Conservation (phyloP, 2,329 filamentous ascomycete species). For the Elsinoe perseae region DNA sequence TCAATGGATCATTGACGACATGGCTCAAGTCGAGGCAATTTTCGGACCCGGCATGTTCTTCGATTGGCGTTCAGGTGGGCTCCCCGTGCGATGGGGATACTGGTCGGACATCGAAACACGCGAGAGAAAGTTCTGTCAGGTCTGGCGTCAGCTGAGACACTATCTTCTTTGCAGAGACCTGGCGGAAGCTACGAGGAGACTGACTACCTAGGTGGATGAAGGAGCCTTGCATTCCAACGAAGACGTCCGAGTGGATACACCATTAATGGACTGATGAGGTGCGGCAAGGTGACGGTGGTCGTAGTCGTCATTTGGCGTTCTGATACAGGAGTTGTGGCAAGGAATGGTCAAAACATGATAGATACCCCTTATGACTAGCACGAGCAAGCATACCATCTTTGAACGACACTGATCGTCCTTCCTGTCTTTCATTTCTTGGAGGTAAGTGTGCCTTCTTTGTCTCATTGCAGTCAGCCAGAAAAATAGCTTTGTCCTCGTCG, state of each 20-base stretch:
- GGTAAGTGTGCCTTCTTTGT: neutral
- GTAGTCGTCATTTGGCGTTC: neutral
- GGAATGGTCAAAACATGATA: neutral
- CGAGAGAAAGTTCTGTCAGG: neutral
- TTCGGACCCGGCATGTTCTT: neutral
- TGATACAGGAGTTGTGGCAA: neutral
- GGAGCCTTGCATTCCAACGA: too few relatives aligned
- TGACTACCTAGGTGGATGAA: neutral
- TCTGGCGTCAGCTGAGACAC: neutral
- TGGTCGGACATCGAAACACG: neutral
- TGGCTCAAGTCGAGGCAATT: slow-evolving; percentile 2
- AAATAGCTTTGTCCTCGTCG: neutral
- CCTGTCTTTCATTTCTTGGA: neutral
- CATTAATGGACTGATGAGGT: too few relatives aligned
- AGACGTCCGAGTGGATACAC: too few relatives aligned
- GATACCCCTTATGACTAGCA: slow-evolving; percentile 12
- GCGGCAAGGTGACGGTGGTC: neutral
- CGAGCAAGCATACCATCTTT: neutral
- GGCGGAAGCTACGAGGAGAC: neutral
- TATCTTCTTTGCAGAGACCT: neutral
- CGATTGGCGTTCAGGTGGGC: neutral
- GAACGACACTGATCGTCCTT: neutral
- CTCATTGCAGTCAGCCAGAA: neutral
- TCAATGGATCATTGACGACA: neutral
- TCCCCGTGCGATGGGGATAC: neutral